Base-by-base conservation (phyloP, 345 rosid species). In the Salix arbutifolia region DNA sequence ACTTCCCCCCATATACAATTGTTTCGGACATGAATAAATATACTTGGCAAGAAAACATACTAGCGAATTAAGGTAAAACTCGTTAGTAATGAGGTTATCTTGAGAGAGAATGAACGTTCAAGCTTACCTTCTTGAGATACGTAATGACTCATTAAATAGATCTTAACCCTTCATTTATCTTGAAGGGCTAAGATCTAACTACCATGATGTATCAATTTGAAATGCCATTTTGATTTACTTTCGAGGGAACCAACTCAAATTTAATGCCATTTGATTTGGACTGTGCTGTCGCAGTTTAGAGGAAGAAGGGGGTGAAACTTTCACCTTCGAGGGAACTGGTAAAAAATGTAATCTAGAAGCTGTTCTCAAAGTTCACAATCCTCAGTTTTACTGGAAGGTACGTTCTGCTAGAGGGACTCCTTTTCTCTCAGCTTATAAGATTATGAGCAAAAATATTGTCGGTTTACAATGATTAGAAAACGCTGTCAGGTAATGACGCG, bases 301-400 rank as follows among this genome's bases (percentile, higher is more conserved):
- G 78, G 97, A 90, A 86, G 94, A 88, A 82, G 97, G 95, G 65
- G 97, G 97, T 73, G 87, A 91, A 17, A 84, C 83, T 78, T 90
- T 86, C 74, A 86, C 86, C 12, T 91, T 92, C 21, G 86, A 85
- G 25, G 97, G 91, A 76, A 76, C 83, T 14, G 44, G 66, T 37
- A 50, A 77, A 74, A 81, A 80, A 35, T 91, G 88, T 82, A 71
- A 84, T 48, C 77, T 85, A 37, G 85, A 85, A 80, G 76, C 84
- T 79, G 83, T 79, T 65, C 74, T 94, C 75, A 87, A 80, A 76
- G 81, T 94, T 76, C 92, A 90, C 81, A 86, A 74, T 84, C 92
- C 95, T 28, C 91, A 86, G 67, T 92, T 94, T 86, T 92, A 94
- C 84, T 92, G 97, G 93, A 94, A 94, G 97, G 97, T 91, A 52